Evolutionary conservation across 2,329 filamentous ascomycete genomes (phyloP).

Genomic region (Pyrenochaeta sp.): DNA sequence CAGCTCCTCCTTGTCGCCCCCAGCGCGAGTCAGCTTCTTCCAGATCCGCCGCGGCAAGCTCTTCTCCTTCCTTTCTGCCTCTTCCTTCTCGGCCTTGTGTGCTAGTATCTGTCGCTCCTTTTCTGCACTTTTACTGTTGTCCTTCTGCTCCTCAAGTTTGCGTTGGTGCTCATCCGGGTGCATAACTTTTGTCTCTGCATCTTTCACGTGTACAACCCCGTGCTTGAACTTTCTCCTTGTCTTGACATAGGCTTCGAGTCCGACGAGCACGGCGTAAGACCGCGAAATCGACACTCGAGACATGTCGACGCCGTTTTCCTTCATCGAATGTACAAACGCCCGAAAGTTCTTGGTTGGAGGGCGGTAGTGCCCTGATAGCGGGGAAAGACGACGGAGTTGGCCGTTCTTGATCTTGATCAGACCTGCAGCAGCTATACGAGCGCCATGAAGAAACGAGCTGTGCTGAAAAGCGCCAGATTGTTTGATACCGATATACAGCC

Average conservation of each 20-base stretch:
- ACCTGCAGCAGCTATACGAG: conserved; percentile 82
- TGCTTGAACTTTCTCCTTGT: conserved; percentile 71
- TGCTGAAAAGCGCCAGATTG: conserved; percentile 89
- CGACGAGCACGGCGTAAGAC: conserved; percentile 82
- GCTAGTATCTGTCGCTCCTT: conserved; percentile 65
- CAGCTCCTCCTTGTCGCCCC: conserved; percentile 23
- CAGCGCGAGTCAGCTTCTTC: conserved; percentile 33
- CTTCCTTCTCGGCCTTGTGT: conserved; percentile 55
- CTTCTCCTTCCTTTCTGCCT: conserved; percentile 49
- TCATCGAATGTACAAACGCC: conserved; percentile 77
- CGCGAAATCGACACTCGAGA: conserved; percentile 79
- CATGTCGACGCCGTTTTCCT: conserved; percentile 80
- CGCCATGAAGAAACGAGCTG: conserved; percentile 85
- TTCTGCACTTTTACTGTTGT: conserved; percentile 69
- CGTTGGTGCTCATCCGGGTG: conserved; percentile 65
- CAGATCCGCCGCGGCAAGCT: conserved; percentile 42
- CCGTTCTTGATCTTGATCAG: conserved; percentile 87
- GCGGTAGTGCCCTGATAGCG: conserved; percentile 78
- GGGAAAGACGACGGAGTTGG: conserved; percentile 76
- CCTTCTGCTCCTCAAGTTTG: conserved; percentile 58
- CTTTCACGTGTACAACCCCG: conserved; percentile 59
- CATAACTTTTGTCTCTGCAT: conserved; percentile 67
- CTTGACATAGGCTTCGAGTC: conserved; percentile 80
- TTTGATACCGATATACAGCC: conserved; percentile 90
- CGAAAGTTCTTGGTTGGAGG: conserved; percentile 85